Evolutionary conservation across 2,329 filamentous ascomycete species (phyloP), one percentile per base, ranked within the genome.

Genomic region (Colletotrichum liaoningense): DNA sequence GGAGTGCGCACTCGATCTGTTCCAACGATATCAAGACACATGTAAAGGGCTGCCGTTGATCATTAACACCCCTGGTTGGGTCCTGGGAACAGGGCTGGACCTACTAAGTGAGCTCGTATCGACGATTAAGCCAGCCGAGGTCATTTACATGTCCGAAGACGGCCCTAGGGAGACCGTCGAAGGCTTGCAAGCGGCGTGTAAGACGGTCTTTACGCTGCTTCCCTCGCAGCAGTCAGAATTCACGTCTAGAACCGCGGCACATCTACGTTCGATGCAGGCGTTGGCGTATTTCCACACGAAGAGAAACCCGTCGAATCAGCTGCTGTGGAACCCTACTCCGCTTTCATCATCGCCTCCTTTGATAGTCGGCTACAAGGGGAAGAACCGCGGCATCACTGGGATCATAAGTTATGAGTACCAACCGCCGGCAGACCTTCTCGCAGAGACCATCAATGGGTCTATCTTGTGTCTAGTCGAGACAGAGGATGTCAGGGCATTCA

Each of bases 1-100:
- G 1, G 86, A 88, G 14, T 94, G 92, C 74, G 89, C 89, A 0
- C 79, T 87, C 12, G 90, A 95, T 74, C 86, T 97, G 0, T 87
- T 91, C 69, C 81, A 86, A 0, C 85, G 88, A 52, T 93, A 93
- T 78, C 85, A 83, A 28, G 67, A 54, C 1, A 80, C 78, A 5
- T 77, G 87, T 5, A 79, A 84, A 0, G 81, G 83, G 9, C 84
- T 81, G 14, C 91, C 93, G 0, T 83, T 95, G 0, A 81, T 96
- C 7, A 86, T 96, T 77, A 95, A 96, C 79, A 93, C 92, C 0
- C 90, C 93, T 1, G 93, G 93, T 3, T 95, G 93, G 91, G 88
- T 94, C 28, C 89, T 92, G 72, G 92, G 93, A 0, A 91, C 92
- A 0, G 93, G 93, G 0, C 85, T 94, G 0, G 90, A 92, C 75